Evolutionary conservation across 2,329 filamentous ascomycete species (phyloP), one percentile per base, ranked within the genome.

Genomic region (Drechslera avenae): DNA sequence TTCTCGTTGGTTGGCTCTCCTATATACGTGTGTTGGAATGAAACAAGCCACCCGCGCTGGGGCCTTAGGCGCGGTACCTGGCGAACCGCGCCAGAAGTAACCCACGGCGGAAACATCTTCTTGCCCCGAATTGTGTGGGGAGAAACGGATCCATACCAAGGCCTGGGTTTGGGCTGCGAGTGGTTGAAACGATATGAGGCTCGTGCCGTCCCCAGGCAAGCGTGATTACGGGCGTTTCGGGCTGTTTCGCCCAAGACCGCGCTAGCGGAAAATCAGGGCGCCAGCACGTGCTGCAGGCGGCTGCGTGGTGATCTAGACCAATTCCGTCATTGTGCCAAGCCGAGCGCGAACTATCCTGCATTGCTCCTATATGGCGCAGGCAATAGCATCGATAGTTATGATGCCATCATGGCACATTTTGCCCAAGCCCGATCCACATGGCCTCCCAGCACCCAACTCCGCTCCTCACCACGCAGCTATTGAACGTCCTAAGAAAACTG

Each of bases 401-500:
- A 34, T 28, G 26, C 18, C 41, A 39, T 23, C 41, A 44, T 44
- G 19, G 34, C 16, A 7, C 16, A n/a, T 26, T 26, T 37, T 32
- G 47, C 58, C 44, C 34, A 47, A 77, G 67, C 2, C 36, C 68
- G 28, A 78, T 56, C 70, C 69, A 73, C 67, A 77, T 75, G 37
- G 77, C 69, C 52, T 73, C 67, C 57, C 72, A 78, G 44, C 71
- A 78, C n/a, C 68, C 40, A 59, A 78, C 66, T 1, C 75, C 76
- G 4, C 2, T 76, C 76, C 44, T 77, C 33, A 77, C 66, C 2
- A 73, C 50, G 50, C 75, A 79, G 16, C 56, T 60, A 2, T 66
- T 67, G 50, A 76, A 79, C 0, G 60, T 72, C 5, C 75, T 66
- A 39, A 79, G n/a, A 74, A 56, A 80, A 78, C 58, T 76, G 56